Conservation (phyloP, 345 rosid genomes). For the Barbarea vulgaris region DNA sequence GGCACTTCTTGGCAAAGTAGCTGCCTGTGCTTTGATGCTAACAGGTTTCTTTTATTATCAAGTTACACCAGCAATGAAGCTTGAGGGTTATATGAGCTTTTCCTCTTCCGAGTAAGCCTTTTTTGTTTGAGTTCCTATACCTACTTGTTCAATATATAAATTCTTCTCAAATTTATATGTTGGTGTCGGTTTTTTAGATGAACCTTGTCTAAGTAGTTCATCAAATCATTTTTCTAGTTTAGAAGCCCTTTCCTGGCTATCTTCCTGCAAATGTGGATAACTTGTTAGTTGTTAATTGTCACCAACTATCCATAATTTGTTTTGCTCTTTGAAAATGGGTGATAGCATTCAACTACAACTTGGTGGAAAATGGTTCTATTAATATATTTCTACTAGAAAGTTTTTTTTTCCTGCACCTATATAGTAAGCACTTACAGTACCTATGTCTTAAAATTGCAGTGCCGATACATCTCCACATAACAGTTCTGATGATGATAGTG, state of each 20-base stretch:
- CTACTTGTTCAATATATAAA: not conserved
- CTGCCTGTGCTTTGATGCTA: constrained; percentile 69
- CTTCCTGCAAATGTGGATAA: constrained; percentile 7
- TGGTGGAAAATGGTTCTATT: constrained; percentile 2
- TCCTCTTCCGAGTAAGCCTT: constrained; percentile 67
- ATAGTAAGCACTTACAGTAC: constrained; percentile 47
- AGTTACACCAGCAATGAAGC: constrained; percentile 65
- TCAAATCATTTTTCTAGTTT: constrained; percentile 12
- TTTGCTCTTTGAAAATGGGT: not conserved
- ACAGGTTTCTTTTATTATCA: constrained; percentile 91
- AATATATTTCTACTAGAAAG: not conserved
- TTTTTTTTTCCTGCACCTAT: constrained; percentile 51
- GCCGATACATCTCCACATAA: constrained; percentile 45
- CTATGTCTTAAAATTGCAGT: constrained; percentile 26
- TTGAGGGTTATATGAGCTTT: constrained; percentile 50
- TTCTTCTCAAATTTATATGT: not conserved
- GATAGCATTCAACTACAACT: constrained; percentile 5
- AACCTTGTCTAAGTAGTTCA: constrained; percentile 21
- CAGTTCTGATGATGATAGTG: constrained; percentile 50
- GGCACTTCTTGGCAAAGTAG: constrained; percentile 80
- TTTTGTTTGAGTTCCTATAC: constrained; percentile 15
- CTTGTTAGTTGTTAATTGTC: constrained; percentile 14
- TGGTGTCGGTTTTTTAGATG: not conserved
- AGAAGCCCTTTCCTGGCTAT: constrained; percentile 4
- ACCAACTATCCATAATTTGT: not conserved